Evolutionary conservation across 2,329 filamentous ascomycete species (phyloP), one percentile per base, ranked within the genome.

Genomic region (Apiospora saccharicola): DNA sequence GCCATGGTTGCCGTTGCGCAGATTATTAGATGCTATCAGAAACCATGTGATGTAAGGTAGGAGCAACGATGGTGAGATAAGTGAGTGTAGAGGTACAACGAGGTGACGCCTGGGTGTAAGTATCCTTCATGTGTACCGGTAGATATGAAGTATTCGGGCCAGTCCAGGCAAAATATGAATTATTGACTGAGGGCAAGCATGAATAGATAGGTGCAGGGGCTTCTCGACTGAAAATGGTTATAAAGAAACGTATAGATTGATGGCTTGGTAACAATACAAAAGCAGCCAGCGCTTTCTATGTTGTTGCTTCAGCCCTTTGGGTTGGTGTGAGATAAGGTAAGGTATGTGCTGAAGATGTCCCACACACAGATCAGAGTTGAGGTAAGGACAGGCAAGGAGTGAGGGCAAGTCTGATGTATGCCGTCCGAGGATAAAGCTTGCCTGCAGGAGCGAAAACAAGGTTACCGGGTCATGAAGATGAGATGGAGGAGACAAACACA

Each of bases 51-150:
- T 34, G n/a, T 24, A 30, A 67, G 16, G 19, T 22, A 34, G 47
- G 46, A 46, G 26, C 34, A 68, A 51, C 70, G 67, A 68, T 47
- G 71, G 70, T 53, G 72, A 70, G 76, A 71, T 70, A 70, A 46
- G 34, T 34, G 30, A 41, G 19, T 41, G 34, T n/a, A 41, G 37
- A 41, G 10, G 57, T 64, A 34, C 41, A 64, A 64, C 7, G 57
- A 41, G 41, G 22, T 22, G 34, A 51, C 57, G 24, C 43, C 37
- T 67, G 49, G 24, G 43, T 26, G n/a, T 46, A 64, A 22, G 24
- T 85, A 68, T 76, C 78, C 26, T 84, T 22, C 53, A 64, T 41
- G n/a, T n/a, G 34, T n/a, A 30, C 26, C 26, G 26, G 26, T 30
- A 24, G n/a, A 26, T 51, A 51, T 13, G 49, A 14, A 26, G n/a